Evolutionary conservation across 2,329 filamentous ascomycete species (phyloP), one percentile per base, ranked within the genome.

Genomic region (Metarhizium anisopliae): DNA sequence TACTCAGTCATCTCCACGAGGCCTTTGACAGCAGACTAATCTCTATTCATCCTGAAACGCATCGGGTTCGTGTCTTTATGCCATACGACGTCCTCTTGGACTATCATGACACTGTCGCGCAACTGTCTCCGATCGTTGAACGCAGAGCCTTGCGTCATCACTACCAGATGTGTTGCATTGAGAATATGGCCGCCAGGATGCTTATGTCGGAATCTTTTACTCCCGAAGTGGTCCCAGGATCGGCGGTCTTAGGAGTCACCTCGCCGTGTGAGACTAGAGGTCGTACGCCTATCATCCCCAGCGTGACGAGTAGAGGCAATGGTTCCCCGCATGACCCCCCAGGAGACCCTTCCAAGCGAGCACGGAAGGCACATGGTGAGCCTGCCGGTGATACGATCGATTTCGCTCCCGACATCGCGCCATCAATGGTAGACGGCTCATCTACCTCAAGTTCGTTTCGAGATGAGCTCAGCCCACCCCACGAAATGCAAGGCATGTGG

Each of bases 111-210:
- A 13, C 45, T 47, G 6, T 47, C 45, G 59, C 57, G 0, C 43
- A n/a, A 6, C 4, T 60, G 0, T 40, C 58, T 14, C 10, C 20
- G 1, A 50, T 29, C 2, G 47, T 63, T 18, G 58, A 62, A 38
- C 36, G 40, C 1, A 13, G 47, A 2, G 59, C 61, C 2, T 47
- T 63, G 3, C 57, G 55, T 2, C 58, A 63, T 30, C 56, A 65
- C 25, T 65, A 60, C 43, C 57, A 64, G 1, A 63, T 64, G 58
- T 62, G 59, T 43, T 62, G 60, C 50, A 60, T 64, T n/a, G 59
- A 63, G 54, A 62, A 62, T 35, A 51, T 62, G 51, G 51, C 53
- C 6, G 50, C 55, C n/a, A n/a, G 42, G 45, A 53, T 50, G 51
- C 43, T 36, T 38, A 32, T 52, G 43, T 32, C 6, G n/a, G 40